These are phyloP conservation scores for Grigorovia yakushimaensis DNA, from an alignment of 805 yeast genomes.

Conservation along the genomic window DNA sequence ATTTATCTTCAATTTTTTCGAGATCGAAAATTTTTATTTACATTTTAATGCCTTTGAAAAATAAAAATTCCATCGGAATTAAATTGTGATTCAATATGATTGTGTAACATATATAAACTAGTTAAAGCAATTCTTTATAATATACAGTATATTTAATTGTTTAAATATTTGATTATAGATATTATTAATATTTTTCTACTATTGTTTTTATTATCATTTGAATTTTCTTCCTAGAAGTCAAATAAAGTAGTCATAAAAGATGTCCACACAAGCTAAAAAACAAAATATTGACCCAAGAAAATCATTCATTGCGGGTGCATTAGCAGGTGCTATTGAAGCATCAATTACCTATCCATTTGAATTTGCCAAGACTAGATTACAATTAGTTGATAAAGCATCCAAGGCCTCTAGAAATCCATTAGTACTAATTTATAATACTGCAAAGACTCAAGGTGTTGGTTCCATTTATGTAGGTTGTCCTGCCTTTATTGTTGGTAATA, in stretches of 20 bases:
- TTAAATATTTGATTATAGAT: neutral
- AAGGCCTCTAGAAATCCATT: slow-evolving; percentile 74
- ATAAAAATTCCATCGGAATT: neutral
- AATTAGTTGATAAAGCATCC: slow-evolving; percentile 58
- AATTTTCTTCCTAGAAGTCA: neutral
- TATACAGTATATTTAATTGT: neutral
- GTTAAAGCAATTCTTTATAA: neutral
- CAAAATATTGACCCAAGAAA: slow-evolving; percentile 52
- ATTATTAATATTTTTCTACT: neutral
- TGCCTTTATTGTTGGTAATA: slow-evolving; percentile 90
- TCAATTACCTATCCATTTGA: slow-evolving; percentile 91
- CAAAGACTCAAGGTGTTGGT: slow-evolving; percentile 65
- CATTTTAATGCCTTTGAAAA: neutral
- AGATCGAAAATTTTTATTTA: neutral
- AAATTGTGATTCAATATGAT: neutral
- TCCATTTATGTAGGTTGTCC: slow-evolving; percentile 92
- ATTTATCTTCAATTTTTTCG: neutral
- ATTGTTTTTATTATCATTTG: too few relatives aligned
- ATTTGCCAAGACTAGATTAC: slow-evolving; percentile 90
- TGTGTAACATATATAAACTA: neutral
- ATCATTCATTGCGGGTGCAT: slow-evolving; percentile 90
- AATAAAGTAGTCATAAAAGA: neutral
- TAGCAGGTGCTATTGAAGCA: slow-evolving; percentile 95
- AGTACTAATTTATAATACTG: slow-evolving; percentile 64
- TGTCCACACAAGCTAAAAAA: slow-evolving; percentile 5